Base-by-base conservation (phyloP, 306 rosid genomes). In the Lagenaria siceraria region DNA sequence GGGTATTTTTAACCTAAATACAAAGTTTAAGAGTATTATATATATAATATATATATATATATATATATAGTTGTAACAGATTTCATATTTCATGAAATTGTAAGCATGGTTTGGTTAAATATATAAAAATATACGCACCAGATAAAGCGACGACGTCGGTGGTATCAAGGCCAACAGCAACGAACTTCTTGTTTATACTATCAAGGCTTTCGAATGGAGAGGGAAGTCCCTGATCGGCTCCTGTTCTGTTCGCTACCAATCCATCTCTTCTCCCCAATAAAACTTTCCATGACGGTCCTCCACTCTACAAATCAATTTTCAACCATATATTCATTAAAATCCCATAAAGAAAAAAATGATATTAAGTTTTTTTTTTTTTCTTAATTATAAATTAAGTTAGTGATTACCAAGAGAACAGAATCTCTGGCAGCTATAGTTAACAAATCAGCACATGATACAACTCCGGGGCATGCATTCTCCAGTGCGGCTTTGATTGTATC, bases 401-500 rank as follows among this genome's bases (percentile, higher is more conserved):
- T 46, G 52, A 46, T 46, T 90, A 94, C 96, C 38, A 94, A 83
- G 48, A 88, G 42, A 42, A 94, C 93, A 65, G 98, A 89, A 78
- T 94, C 97, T 86, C 92, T 82, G 6, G 97, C 97, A 33, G 93
- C 96, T 29, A 94, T 76, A 77, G 98, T 64, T 46, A 94, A 63
- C 72, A 94, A 88, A 76, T 94, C 97, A 76, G 98, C 93, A 71
- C 98, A 94, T 0, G 98, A 94, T 14, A 92, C 97, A 72, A 89
- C 87, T 22, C 97, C 96, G 31, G 68, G 80, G 5, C 98, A 94
- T 4, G 85, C 86, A 82, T 81, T 89, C 78, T 94, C 98, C 89
- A 94, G 88, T 0, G 96, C 82, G 25, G 77, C 83, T 84, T 94
- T 94, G 85, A 94, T 90, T 72, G 82, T 77, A 46, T 92, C 98